phyloP scores from a whole-genome alignment of 1,284 basidiomycete genomes.

The Sanguinoderma infundibulare region DNA sequence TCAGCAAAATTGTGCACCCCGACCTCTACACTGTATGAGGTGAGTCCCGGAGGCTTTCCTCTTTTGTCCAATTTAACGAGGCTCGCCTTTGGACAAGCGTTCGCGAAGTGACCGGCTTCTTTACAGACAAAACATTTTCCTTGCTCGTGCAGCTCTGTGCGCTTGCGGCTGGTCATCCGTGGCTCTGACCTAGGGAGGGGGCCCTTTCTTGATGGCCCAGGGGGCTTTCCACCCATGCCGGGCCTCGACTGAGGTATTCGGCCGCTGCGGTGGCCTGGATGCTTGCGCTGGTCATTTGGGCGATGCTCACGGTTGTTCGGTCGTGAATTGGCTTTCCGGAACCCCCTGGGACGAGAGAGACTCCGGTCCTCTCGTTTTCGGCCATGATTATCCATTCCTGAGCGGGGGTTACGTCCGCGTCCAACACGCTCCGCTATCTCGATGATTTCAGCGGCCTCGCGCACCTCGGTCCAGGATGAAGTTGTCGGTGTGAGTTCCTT shows the following conservation, averaged over 20 bases:
- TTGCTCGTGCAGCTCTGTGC: constrained; percentile 7
- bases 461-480: constrained; percentile 17
- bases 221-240: background rate
- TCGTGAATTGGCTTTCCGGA: background rate
- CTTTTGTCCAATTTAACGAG: constrained; percentile 4
- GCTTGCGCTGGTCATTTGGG: no score
- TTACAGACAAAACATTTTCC: constrained; percentile 22
- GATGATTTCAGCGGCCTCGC: constrained; percentile 17
- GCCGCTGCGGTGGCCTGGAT: no score
- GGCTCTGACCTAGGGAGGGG: background rate
- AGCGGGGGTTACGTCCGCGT: background rate
- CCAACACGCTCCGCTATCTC: constrained; percentile 18
- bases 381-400: background rate
- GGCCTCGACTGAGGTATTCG: no score
- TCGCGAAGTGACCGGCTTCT: constrained; percentile 17
- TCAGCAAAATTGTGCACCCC: background rate
- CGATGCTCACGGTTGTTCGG: background rate
- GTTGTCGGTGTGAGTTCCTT: constrained; percentile 32
- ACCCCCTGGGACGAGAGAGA: background rate
- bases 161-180: constrained; percentile 7
- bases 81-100: constrained; percentile 12
- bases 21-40: background rate
- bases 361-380: background rate
- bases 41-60: constrained; percentile 17
- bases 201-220: background rate